Conservation (phyloP, 768 basidiomycete genomes). For the Russula abietina region DNA sequence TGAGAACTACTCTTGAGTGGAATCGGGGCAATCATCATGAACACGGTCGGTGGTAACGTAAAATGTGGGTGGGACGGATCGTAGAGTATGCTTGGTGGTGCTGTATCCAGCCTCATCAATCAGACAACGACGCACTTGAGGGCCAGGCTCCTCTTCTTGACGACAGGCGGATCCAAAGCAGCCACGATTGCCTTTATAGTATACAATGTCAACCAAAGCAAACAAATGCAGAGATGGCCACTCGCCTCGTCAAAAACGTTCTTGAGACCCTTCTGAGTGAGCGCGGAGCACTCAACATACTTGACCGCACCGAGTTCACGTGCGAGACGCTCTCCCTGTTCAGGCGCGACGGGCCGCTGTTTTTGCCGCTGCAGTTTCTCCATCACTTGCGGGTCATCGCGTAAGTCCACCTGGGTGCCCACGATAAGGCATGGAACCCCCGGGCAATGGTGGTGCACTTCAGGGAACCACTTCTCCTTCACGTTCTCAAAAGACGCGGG, state of each 20-base stretch:
- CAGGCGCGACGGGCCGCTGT: conserved; percentile 83
- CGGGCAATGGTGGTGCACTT: conserved; percentile 99
- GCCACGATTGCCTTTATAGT: conserved; percentile 96
- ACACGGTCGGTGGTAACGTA: conserved; percentile 19
- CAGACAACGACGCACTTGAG: conserved; percentile 80
- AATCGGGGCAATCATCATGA: conserved; percentile 16
- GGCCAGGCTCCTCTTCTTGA: conserved; percentile 53
- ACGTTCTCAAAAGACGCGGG: conserved; percentile 99
- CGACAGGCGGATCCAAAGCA: conserved; percentile 93
- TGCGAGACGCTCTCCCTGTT: conserved; percentile 92
- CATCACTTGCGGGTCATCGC: conserved; percentile 87
- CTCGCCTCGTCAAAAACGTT: conserved; percentile 99
- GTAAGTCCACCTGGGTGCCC: conserved; percentile 95
- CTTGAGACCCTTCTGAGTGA: conserved; percentile 99
- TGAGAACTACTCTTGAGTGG: conserved; percentile 19
- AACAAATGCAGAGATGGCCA: conserved; percentile 19
- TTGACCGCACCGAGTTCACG: conserved; percentile 97
- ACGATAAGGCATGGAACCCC: conserved; percentile 99
- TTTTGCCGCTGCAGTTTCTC: conserved; percentile 97
- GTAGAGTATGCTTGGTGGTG: conserved; percentile 28
- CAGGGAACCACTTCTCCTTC: conserved; percentile 99
- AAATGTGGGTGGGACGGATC: background rate
- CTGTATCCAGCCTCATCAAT: conserved; percentile 36
- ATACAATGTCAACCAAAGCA: background rate
- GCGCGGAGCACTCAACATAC: conserved; percentile 97